Evolutionary conservation across 257 asterid genomes (phyloP).

Genomic region (Ajuga chamaepitys): DNA sequence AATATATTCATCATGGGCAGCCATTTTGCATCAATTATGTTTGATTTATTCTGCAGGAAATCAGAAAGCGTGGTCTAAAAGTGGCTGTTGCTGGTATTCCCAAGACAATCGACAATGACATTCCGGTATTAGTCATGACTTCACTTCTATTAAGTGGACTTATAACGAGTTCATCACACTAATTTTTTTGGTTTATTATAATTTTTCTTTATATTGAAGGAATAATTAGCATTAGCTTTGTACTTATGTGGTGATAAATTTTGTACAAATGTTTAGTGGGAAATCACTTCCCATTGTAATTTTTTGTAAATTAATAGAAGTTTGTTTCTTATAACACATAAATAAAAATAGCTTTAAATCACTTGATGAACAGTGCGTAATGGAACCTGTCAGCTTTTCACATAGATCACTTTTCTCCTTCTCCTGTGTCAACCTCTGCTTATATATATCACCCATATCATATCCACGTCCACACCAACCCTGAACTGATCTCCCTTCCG

Average conservation of each 20-base stretch:
- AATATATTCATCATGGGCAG: too few relatives aligned
- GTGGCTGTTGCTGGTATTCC: slow-evolving; percentile 89
- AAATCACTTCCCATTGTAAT: too few relatives aligned
- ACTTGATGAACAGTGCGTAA: slow-evolving; percentile 1
- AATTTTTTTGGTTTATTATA: background rate
- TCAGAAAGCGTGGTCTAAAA: slow-evolving; percentile 80
- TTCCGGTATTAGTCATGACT: slow-evolving; percentile 56
- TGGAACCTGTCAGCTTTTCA: background rate
- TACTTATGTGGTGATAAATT: too few relatives aligned
- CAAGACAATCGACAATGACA: slow-evolving; percentile 95
- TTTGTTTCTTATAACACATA: too few relatives aligned
- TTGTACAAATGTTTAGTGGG: too few relatives aligned
- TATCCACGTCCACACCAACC: slow-evolving; percentile 1
- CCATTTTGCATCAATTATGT: background rate
- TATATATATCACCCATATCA: slow-evolving; percentile 8
- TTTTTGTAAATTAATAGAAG: too few relatives aligned
- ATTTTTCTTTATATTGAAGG: too few relatives aligned
- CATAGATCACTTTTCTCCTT: background rate
- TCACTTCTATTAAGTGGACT: slow-evolving; percentile 2
- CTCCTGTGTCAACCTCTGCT: background rate
- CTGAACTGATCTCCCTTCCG: background rate
- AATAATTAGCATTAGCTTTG: background rate
- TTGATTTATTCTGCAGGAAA: slow-evolving; percentile 49
- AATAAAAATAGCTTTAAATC: too few relatives aligned
- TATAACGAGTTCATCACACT: background rate